Base-by-base conservation (phyloP, 2,329 filamentous ascomycete genomes). In the Diaporthe humulicola region DNA sequence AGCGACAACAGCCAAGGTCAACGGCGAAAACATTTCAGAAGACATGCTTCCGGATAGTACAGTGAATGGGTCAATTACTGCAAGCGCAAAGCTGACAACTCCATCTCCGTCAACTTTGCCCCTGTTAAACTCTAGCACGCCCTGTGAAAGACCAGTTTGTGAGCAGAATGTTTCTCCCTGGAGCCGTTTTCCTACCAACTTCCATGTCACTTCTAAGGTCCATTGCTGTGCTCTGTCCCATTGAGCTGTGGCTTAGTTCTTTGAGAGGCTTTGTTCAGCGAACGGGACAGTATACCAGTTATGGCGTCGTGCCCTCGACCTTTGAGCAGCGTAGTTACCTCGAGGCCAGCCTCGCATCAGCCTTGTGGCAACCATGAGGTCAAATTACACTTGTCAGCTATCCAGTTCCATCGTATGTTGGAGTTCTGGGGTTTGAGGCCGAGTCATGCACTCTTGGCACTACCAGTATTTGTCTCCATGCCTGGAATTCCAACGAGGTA, bases 361-460 rank as follows among this genome's bases (percentile, higher is more conserved):
- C 64, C 64, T 69, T 19, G 48, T 25, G n/a, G 33, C 8, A 69
- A 9, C n/a, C 33, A 15, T 33, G 17, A 54, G 33, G 64, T 69
- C n/a, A 22, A 40, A 69, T 54, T 69, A 52, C 12, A 14, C 30
- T 54, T 52, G 8, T 22, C 8, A 38, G 22, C 42, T 12, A 50
- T 42, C n/a, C 7, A 12, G 8, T 19, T 2, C 8, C 19, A 2
- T 38, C 38, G 45, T 28, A 19, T 25, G 22, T 28, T 54, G 64
- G 33, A 19, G 4, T 8, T 7, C 4, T 69, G 48, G 30, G 12
- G 48, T 15, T 14, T 14, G 64, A 19, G n/a, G 64, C n/a, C 64
- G 64, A 69, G 64, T 69, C 64, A 69, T 69, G 64, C 15, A 17
- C 48, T 54, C 64, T 69, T 54, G 64, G 64, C 48, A 28, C 33